Percentiles rank a stretch among this genome's conserved stretches.
Evolutionary conservation across 2,329 filamentous ascomycete species (phyloP).

Genomic region (Fusarium goolgardi): DNA sequence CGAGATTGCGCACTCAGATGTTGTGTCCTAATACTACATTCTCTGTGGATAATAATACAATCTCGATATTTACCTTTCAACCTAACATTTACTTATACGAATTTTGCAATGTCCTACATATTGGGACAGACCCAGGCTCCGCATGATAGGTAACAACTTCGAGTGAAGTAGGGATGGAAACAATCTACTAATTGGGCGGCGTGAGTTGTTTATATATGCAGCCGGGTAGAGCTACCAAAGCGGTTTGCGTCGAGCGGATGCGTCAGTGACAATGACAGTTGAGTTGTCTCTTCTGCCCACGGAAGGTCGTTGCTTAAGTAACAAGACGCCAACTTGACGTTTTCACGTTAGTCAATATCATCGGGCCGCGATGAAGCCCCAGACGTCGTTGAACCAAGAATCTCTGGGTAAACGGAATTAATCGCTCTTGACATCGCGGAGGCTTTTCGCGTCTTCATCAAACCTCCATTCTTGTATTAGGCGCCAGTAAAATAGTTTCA

Average conservation of each 20-base stretch:
- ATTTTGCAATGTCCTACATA: not conserved
- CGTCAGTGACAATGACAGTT: too few species aligned
- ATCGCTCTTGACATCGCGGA: not conserved
- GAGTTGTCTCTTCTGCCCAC: too few species aligned
- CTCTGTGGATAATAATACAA: not conserved
- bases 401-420: not conserved
- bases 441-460: too few species aligned
- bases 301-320: too few species aligned
- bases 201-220: not conserved
- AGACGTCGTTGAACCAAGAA: not conserved
- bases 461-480: too few species aligned
- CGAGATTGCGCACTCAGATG: not conserved
- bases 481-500: too few species aligned
- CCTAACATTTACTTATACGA: not conserved
- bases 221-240: too few species aligned
- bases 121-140: not conserved
- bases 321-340: too few species aligned
- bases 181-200: not conserved
- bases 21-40: conserved; percentile 24
- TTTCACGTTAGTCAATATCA: too few species aligned
- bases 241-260: too few species aligned
- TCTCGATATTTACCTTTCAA: not conserved
- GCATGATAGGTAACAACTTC: accelerated
- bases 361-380: not conserved
- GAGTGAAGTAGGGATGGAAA: not conserved